Conservation (phyloP, 306 rosid species). For the barrel medic (Medicago truncatula) region DNA sequence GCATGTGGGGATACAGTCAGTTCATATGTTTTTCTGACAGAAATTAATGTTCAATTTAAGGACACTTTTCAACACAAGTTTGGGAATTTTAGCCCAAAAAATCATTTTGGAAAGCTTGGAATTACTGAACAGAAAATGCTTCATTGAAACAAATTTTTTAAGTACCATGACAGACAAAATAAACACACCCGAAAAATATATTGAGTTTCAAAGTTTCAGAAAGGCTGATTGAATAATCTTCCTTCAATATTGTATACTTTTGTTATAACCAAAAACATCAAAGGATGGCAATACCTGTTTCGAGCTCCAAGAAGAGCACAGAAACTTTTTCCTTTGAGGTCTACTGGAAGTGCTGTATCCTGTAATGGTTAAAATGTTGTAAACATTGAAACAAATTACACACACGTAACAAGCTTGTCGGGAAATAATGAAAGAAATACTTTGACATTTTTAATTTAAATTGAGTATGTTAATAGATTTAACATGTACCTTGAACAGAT, state of each 20-base stretch:
- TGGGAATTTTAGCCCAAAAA: neutral
- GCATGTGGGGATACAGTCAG: slow-evolving; percentile 54
- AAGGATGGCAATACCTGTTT: slow-evolving; percentile 62
- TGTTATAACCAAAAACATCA: slow-evolving; percentile 38
- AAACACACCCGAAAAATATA: slow-evolving; percentile 8
- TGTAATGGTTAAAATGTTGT: slow-evolving; percentile 40
- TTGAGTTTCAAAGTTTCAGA: slow-evolving; percentile 17
- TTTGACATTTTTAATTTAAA: slow-evolving; percentile 9
- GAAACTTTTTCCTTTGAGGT: slow-evolving; percentile 78
- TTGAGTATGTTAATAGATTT: slow-evolving; percentile 31
- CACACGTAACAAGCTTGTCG: slow-evolving; percentile 1
- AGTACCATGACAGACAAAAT: slow-evolving; percentile 13
- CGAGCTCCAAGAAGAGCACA: slow-evolving; percentile 80
- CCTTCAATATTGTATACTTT: slow-evolving; percentile 18
- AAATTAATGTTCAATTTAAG: slow-evolving; percentile 22
- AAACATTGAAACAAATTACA: slow-evolving; percentile 5
- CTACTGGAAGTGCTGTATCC: slow-evolving; percentile 81
- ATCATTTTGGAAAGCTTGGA: slow-evolving; percentile 1
- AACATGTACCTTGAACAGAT: slow-evolving; percentile 81
- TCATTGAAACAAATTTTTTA: neutral
- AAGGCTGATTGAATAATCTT: slow-evolving; percentile 20
- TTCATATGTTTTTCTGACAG: slow-evolving; percentile 21
- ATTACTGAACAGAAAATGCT: slow-evolving; percentile 20
- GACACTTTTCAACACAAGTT: neutral
- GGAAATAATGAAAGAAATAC: slow-evolving; percentile 23